These are phyloP conservation scores for barrel medic (Medicago truncatula) DNA, from an alignment of 306 rosid species.

Conservation along the genomic window MtrunA17r5.0-ANR NC_053045.1:48251501-48252000, in stretches of 20 bases:
- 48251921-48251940: conserved; percentile 91
- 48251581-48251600: conserved; percentile 50
- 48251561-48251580: conserved; percentile 34
- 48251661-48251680: conserved; percentile 48
- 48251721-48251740: too few relatives aligned
- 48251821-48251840: neutral
- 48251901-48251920: conserved; percentile 58
- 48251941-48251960: conserved; percentile 77
- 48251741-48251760: too few relatives aligned
- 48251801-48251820: conserved; percentile 43
- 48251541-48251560: neutral
- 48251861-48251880: conserved; percentile 25
- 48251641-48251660: conserved; percentile 58
- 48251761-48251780: conserved; percentile 45
- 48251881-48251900: conserved; percentile 59
- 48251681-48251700: too few relatives aligned
- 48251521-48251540: neutral
- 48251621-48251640: conserved; percentile 62
- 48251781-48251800: conserved; percentile 41
- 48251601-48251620: conserved; percentile 46
- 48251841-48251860: neutral
- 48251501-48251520: conserved; percentile 13
- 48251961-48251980: conserved; percentile 76
- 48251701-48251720: too few relatives aligned
- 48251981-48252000: conserved; percentile 68